Evolutionary conservation across 345 rosid genomes (phyloP).

Genomic region (Aurinia saxatilis): DNA sequence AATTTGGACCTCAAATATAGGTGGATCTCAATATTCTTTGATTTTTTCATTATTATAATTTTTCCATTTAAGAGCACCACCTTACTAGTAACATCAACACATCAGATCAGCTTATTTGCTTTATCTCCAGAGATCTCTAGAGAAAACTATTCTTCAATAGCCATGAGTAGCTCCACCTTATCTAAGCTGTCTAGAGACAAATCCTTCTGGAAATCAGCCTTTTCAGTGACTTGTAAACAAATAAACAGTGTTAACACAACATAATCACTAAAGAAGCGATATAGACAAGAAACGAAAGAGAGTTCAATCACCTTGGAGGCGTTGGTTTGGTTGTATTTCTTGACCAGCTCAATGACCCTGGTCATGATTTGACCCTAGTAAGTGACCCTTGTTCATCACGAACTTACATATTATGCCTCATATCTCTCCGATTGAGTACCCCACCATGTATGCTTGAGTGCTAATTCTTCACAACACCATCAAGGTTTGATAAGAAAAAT

Average conservation of each 20-base stretch:
- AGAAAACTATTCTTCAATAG: constrained; percentile 91
- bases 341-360: constrained; percentile 25
- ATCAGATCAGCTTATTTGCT: constrained; percentile 72
- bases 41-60: no score
- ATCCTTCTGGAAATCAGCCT: constrained; percentile 77
- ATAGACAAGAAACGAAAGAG: no score
- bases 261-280: no score
- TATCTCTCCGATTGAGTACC: no score
- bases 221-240: constrained; percentile 63
- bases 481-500: no score
- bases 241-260: background rate
- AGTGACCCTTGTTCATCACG: no score
- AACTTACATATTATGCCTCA: no score
- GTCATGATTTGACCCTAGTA: constrained; percentile 23
- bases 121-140: constrained; percentile 88
- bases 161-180: constrained; percentile 85
- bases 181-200: constrained; percentile 91
- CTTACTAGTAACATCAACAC: constrained; percentile 54
- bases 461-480: no score
- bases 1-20: no score
- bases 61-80: no score
- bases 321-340: constrained; percentile 19
- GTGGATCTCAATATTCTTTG: no score
- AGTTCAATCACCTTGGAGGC: constrained; percentile 12
- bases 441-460: no score